Evolutionary conservation across 257 asterid species (phyloP).

Genomic region (Jasminum sambac): DNA sequence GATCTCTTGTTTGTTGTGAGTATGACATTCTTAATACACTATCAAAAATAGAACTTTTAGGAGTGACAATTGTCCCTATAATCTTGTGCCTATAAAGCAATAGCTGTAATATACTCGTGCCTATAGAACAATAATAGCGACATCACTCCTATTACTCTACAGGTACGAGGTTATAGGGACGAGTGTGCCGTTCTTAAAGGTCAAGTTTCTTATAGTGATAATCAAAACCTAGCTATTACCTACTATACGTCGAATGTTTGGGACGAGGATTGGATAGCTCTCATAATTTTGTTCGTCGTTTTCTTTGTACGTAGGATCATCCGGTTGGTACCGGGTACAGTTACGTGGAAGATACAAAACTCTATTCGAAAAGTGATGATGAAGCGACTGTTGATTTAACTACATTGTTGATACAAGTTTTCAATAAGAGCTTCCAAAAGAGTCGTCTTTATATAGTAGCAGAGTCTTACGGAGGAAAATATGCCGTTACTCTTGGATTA

Average conservation of each 20-base stretch:
- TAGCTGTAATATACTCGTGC: no score
- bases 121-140: no score
- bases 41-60: no score
- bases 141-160: no score
- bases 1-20: constrained; percentile 93
- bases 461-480: constrained; percentile 94
- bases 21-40: neutral
- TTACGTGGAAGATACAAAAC: constrained; percentile 69
- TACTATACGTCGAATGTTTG: neutral
- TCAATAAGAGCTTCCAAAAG: constrained; percentile 58
- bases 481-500: constrained; percentile 85
- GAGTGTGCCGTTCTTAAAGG: no score
- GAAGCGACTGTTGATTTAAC: constrained; percentile 88
- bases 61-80: no score
- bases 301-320: constrained; percentile 54
- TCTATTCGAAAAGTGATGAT: constrained; percentile 71
- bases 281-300: neutral
- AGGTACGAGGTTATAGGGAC: no score
- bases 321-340: constrained; percentile 98
- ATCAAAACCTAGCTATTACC: no score
- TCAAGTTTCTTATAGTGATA: no score
- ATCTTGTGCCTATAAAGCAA: no score
- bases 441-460: constrained; percentile 82
- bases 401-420: constrained; percentile 61
- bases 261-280: neutral